Evolutionary conservation across 2,329 filamentous ascomycete genomes (phyloP).

Genomic region (Dothidotthia symphoricarpi): DNA sequence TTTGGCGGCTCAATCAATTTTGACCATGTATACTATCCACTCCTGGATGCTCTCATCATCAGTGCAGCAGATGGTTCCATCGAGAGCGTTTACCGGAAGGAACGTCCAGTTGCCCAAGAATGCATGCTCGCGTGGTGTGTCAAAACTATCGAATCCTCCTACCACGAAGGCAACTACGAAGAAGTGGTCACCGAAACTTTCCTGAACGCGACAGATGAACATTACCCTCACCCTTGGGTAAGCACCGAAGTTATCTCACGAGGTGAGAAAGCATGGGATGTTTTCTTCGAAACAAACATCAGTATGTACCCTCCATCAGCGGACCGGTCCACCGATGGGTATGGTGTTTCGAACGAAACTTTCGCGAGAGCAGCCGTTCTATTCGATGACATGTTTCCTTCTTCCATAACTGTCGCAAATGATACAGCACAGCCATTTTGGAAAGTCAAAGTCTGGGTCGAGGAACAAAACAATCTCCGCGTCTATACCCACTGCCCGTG

Average conservation of each 20-base stretch:
- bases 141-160: slow-evolving; percentile 18
- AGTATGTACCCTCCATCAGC: slow-evolving; percentile 4
- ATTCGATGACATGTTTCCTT: no score
- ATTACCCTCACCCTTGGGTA: no score
- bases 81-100: slow-evolving; percentile 6
- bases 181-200: slow-evolving; percentile 11
- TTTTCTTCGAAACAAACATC: slow-evolving; percentile 5
- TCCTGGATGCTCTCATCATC: slow-evolving; percentile 10
- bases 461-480: no score
- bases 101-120: slow-evolving; percentile 16
- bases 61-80: slow-evolving; percentile 1
- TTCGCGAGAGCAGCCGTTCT: no score
- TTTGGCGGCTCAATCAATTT: slow-evolving; percentile 22
- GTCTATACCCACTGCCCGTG: slow-evolving; percentile 14
- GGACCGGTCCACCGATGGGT: no score
- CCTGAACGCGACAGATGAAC: slow-evolving; percentile 1
- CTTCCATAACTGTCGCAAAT: slow-evolving; percentile 2
- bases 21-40: slow-evolving; percentile 10
- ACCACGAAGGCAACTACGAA: slow-evolving; percentile 11
- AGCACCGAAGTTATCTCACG: background rate
- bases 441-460: no score
- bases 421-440: no score
- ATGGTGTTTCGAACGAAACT: no score
- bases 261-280: background rate
- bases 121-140: slow-evolving; percentile 28